Evolutionary conservation across 129 eudicot genomes (phyloP).

Genomic region (Arctium minus): DNA sequence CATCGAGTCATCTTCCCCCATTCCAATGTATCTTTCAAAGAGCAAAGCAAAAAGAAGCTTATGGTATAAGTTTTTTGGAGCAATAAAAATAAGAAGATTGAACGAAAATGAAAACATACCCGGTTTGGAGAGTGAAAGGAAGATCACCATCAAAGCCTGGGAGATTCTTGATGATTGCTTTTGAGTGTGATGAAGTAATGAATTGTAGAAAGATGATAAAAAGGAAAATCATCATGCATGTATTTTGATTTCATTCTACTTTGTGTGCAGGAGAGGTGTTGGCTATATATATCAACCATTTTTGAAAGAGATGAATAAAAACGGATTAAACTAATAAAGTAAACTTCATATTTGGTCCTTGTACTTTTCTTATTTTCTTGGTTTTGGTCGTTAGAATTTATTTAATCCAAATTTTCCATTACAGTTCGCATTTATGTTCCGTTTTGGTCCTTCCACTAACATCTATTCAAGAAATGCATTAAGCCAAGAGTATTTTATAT

Average conservation of each 20-base stretch:
- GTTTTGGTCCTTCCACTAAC: too few relatives aligned
- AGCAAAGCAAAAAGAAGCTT: background rate
- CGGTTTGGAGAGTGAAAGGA: background rate
- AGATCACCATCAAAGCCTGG: background rate
- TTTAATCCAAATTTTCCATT: too few relatives aligned
- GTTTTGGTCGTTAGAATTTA: too few relatives aligned
- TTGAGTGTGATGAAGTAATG: background rate
- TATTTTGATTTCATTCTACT: background rate
- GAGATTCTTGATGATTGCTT: background rate
- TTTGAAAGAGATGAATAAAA: background rate
- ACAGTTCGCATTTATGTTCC: too few relatives aligned
- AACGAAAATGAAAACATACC: background rate
- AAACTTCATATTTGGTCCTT: too few relatives aligned
- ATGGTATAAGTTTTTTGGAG: background rate
- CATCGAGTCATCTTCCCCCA: background rate
- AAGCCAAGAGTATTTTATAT: too few relatives aligned
- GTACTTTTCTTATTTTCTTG: too few relatives aligned
- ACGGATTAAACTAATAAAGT: background rate
- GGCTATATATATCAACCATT: background rate
- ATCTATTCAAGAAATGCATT: too few relatives aligned
- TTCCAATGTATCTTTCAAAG: background rate
- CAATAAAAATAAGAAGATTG: background rate
- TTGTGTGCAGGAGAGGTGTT: background rate
- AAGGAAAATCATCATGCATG: background rate
- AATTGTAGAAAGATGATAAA: background rate